These are phyloP conservation scores for Grosmannia huntii DNA, from an alignment of 2,329 filamentous ascomycete species.

Conservation along the genomic window DNA sequence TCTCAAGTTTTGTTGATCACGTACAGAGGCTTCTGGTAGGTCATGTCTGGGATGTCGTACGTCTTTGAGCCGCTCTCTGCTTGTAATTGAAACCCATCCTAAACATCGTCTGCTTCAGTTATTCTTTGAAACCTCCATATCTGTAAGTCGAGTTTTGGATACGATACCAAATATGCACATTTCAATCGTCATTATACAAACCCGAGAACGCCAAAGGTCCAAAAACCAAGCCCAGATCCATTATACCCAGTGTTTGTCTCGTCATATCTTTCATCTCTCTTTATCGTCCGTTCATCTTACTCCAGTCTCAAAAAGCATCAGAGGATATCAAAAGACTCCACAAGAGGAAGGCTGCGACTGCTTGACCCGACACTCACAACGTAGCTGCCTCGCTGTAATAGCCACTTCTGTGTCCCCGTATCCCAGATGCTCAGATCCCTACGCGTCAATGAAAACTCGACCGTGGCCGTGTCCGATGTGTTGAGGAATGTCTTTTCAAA, in stretches of 20 bases:
- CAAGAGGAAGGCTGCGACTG: conserved; percentile 27
- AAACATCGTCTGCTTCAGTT: too few relatives aligned
- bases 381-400: conserved; percentile 29
- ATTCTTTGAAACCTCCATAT: too few relatives aligned
- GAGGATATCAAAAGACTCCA: conserved; percentile 20
- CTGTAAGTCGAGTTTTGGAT: too few relatives aligned
- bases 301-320: neutral
- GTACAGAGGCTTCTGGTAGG: neutral
- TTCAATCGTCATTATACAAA: neutral
- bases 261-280: too few relatives aligned
- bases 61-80: too few relatives aligned
- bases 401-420: conserved; percentile 47
- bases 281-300: neutral
- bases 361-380: conserved; percentile 28
- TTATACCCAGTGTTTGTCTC: neutral
- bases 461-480: conserved; percentile 25
- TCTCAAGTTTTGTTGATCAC: neutral
- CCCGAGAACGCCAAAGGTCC: neutral
- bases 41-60: neutral
- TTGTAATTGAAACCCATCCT: too few relatives aligned
- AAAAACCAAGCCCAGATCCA: neutral
- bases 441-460: conserved; percentile 42
- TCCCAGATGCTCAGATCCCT: conserved; percentile 59
- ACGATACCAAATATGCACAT: too few relatives aligned
- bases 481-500: conserved; percentile 48